Evolutionary conservation across 192 early-diverging fungal species (phyloP), one percentile per base, ranked within the genome.

Genomic region (Mortierella claussenii): DNA sequence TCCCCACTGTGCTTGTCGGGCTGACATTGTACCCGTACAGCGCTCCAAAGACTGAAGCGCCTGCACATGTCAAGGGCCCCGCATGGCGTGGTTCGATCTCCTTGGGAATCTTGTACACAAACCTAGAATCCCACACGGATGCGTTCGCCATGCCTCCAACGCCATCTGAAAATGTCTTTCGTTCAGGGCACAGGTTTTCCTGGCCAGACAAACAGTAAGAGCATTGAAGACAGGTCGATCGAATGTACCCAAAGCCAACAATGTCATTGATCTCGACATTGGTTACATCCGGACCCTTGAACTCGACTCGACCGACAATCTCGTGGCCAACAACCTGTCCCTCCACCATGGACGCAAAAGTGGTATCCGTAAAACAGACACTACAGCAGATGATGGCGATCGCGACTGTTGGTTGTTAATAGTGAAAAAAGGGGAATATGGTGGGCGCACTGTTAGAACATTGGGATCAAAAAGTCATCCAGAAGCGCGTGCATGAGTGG

Each of bases 51-150:
- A 93, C 89, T 23, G 95, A 91, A 28, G 87, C 82, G 9, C 94
- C 95, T 15, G 94, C 94, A 71, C 95, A 95, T 66, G 95, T 84
- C 43, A 96, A 71, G 2, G 94, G 90, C 2, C 87, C 91, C 0
- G 90, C 91, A 47, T 88, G 83, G 5, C 80, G 66, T 0, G 86
- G 81, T 12, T 81, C 83, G 20, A 89, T 80, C 7, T 21, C 48
- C 1, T 54, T 80, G 5, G 88, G 88, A 40, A 89, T 85, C 81
- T 85, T 87, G 87, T 87, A 93, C n/a, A 80, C 85, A 55, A 87
- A 94, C 44, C 83, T 81, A 48, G 71, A 58, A 51, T 86, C 78
- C 61, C 55, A 67, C 0, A 81, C 66, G 33, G 70, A 68, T 13
- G 88, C 80, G 33, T 86, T 80, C 1, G 89, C 87, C 49, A 88